Percentiles rank a stretch among this genome's conserved stretches.
Evolutionary conservation across 2,329 filamentous ascomycete genomes (phyloP).

Genomic region (Botrytis galanthina): DNA sequence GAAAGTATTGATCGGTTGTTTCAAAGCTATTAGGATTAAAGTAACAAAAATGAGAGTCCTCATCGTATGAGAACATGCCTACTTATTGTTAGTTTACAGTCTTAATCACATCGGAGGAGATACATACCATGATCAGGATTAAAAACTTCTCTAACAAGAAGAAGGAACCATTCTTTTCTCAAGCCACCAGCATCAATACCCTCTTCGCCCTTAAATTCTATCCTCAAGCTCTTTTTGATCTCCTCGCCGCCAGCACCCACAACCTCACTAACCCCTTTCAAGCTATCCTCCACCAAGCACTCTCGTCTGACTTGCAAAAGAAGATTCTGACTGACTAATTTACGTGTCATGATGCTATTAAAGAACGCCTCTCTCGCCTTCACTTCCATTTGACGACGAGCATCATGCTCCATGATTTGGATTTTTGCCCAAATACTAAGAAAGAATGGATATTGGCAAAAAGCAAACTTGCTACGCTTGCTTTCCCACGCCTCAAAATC

Average conservation of each 20-base stretch:
- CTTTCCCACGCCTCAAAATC: constrained; percentile 90
- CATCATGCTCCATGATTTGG: constrained; percentile 83
- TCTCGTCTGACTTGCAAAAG: constrained; percentile 76
- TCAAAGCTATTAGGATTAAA: constrained; percentile 91
- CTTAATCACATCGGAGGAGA: constrained; percentile 4
- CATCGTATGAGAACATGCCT: constrained; percentile 92
- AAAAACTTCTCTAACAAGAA: constrained; percentile 85
- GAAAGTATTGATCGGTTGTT: constrained; percentile 86
- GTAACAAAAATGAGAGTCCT: constrained; percentile 87
- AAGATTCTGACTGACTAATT: constrained; percentile 73
- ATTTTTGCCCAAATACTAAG: constrained; percentile 92
- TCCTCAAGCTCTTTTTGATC: constrained; percentile 84
- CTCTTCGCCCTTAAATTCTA: constrained; percentile 85
- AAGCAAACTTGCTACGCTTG: constrained; percentile 71
- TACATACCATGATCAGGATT: constrained; percentile 79
- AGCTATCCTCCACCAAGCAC: constrained; percentile 83
- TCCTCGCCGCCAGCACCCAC: constrained; percentile 79
- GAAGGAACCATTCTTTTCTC: constrained; percentile 91
- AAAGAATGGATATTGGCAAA: constrained; percentile 91
- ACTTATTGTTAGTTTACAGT: constrained; percentile 22
- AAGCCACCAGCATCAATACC: constrained; percentile 87
- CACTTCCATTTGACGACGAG: constrained; percentile 81
- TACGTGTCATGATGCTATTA: constrained; percentile 76
- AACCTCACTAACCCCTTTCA: constrained; percentile 80
- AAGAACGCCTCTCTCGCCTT: constrained; percentile 90